Conservation (phyloP, 1,139 yeast species). For the Pneumocystis canis region DNA sequence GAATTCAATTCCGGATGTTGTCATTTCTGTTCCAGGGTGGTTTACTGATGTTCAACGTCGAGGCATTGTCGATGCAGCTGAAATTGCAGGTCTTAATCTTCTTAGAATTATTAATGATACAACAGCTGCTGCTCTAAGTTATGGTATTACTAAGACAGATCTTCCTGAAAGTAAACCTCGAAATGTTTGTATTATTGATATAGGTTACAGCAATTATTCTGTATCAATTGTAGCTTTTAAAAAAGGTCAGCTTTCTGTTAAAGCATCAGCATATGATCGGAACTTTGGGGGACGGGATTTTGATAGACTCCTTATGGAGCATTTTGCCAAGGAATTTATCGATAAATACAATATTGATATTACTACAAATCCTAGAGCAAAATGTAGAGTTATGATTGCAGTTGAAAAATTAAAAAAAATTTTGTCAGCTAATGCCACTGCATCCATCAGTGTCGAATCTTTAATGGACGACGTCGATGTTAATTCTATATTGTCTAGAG, state of each 20-base stretch:
- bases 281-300: slow-evolving; percentile 98
- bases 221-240: slow-evolving; percentile 82
- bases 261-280: slow-evolving; percentile 86
- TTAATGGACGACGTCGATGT: slow-evolving; percentile 96
- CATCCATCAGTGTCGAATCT: slow-evolving; percentile 91
- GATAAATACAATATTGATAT: slow-evolving; percentile 87
- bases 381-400: slow-evolving; percentile 78
- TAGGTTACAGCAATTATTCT: slow-evolving; percentile 92
- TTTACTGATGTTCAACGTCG: slow-evolving; percentile 94
- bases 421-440: slow-evolving; percentile 84
- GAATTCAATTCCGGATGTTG: slow-evolving; percentile 64
- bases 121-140: slow-evolving; percentile 97
- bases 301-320: slow-evolving; percentile 84
- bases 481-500: slow-evolving; percentile 77
- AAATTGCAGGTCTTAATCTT: slow-evolving; percentile 92
- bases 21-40: slow-evolving; percentile 94
- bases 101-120: slow-evolving; percentile 94
- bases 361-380: slow-evolving; percentile 82
- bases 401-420: slow-evolving; percentile 92
- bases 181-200: slow-evolving; percentile 84
- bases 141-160: slow-evolving; percentile 94
- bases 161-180: slow-evolving; percentile 86
- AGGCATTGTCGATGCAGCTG: slow-evolving; percentile 89
- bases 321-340: slow-evolving; percentile 85
- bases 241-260: slow-evolving; percentile 87